phyloP scores from a whole-genome alignment of 305 asterid species.

The Fraxinus nigra region DNA sequence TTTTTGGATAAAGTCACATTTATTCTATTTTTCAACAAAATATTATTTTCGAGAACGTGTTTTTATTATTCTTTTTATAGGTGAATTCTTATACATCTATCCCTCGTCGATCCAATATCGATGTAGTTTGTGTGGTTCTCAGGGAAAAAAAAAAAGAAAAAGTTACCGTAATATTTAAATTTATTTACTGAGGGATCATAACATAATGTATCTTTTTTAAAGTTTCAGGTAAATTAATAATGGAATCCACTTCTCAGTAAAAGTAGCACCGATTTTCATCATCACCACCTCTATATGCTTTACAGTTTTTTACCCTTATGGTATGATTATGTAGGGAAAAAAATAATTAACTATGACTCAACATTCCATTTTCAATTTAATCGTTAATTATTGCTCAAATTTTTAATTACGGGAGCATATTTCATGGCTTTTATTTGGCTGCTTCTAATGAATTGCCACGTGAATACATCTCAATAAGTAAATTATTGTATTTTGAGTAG shows the following conservation, averaged over 20 bases:
- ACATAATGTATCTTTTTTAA: background rate
- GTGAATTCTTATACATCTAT: background rate
- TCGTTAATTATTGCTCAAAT: slow-evolving; percentile 17
- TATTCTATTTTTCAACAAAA: background rate
- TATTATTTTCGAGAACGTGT: background rate
- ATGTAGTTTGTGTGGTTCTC: background rate
- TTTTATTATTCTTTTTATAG: too few species aligned
- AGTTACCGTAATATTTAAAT: background rate
- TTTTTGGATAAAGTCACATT: background rate
- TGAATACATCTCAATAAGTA: slow-evolving; percentile 13
- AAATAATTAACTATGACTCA: slow-evolving; percentile 24
- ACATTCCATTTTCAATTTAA: slow-evolving; percentile 32
- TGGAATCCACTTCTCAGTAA: slow-evolving; percentile 17
- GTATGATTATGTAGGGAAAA: slow-evolving; percentile 37
- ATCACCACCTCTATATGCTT: slow-evolving; percentile 23
- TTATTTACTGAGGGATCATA: background rate
- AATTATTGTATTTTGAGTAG: slow-evolving; percentile 21
- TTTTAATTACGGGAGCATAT: background rate
- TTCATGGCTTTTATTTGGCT: slow-evolving; percentile 15
- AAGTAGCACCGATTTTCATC: slow-evolving; percentile 16
- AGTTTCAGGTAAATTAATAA: background rate
- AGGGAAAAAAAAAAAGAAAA: background rate
- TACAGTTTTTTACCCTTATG: slow-evolving; percentile 24
- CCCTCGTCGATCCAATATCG: background rate
- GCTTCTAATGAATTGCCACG: slow-evolving; percentile 18